Evolutionary conservation across 768 basidiomycete species (phyloP).

Genomic region (Mycena indigotica): DNA sequence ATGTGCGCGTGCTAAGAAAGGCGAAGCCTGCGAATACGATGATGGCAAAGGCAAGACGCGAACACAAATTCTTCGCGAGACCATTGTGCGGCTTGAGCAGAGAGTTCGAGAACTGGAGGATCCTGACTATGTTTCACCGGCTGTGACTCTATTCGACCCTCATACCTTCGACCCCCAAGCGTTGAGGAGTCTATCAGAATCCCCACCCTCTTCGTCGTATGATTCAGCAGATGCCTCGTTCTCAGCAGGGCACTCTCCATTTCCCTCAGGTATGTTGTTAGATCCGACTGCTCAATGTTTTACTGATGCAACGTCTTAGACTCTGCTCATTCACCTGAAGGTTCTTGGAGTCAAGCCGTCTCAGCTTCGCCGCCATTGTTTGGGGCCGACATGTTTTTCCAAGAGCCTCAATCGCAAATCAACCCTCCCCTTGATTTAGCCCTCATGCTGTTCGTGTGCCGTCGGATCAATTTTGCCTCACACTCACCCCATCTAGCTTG

Average conservation of each 20-base stretch:
- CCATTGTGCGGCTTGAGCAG: conserved; percentile 70
- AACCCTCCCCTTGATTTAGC: conserved; percentile 61
- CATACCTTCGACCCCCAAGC: conserved; percentile 33
- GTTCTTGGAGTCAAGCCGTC: conserved; percentile 51
- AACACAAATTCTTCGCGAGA: conserved; percentile 77
- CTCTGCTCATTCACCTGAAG: conserved; percentile 52
- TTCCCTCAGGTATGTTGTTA: conserved; percentile 49
- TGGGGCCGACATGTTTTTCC: conserved; percentile 49
- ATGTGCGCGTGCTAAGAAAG: conserved; percentile 76
- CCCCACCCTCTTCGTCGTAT: conserved; percentile 53
- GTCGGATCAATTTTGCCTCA: conserved; percentile 18
- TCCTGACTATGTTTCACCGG: conserved; percentile 68
- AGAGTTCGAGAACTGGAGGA: conserved; percentile 75
- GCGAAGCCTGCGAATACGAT: conserved; percentile 76
- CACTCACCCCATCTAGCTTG: conserved; percentile 44
- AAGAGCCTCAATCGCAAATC: conserved; percentile 50
- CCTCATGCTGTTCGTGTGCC: conserved; percentile 61
- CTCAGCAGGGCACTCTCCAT: conserved; percentile 60
- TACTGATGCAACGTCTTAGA: conserved; percentile 30
- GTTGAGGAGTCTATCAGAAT: conserved; percentile 50
- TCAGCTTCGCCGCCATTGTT: conserved; percentile 58
- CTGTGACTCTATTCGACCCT: conserved; percentile 73
- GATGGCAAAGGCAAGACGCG: conserved; percentile 84
- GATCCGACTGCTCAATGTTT: not conserved
- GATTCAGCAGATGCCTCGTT: conserved; percentile 56